phyloP scores from a whole-genome alignment of 1,139 yeast genomes.

The Diutina ranongensis region DNA sequence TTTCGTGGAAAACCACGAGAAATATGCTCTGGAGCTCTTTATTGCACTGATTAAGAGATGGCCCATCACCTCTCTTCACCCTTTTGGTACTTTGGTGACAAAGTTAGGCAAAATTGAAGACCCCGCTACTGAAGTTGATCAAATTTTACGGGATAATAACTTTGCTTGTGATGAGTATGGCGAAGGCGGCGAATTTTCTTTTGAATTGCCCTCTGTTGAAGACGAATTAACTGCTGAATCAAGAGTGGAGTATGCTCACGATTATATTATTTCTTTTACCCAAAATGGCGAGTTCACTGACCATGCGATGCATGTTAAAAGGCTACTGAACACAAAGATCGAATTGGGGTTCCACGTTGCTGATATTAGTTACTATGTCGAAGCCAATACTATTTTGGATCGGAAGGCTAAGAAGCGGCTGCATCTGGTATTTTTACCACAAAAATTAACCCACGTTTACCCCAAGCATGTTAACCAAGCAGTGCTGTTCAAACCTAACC shows the following conservation, averaged over 20 bases:
- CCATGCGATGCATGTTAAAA: constrained; percentile 69
- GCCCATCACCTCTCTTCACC: constrained; percentile 98
- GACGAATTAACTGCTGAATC: constrained; percentile 21
- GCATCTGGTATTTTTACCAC: constrained; percentile 84
- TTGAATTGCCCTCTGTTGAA: constrained; percentile 12
- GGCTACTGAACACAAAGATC: constrained; percentile 44
- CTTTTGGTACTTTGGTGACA: constrained; percentile 87
- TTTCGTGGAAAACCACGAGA: constrained; percentile 85
- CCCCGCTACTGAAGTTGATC: constrained; percentile 70
- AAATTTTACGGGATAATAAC: constrained; percentile 86
- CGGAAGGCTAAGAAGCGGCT: constrained; percentile 88
- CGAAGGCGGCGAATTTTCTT: constrained; percentile 19
- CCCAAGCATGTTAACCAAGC: constrained; percentile 53
- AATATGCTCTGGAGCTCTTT: constrained; percentile 69
- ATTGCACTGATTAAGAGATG: constrained; percentile 95
- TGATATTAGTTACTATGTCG: constrained; percentile 64
- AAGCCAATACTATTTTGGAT: constrained; percentile 67
- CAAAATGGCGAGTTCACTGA: constrained; percentile 55
- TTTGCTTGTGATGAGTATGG: constrained; percentile 81
- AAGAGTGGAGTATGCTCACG: constrained; percentile 51
- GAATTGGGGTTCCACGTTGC: constrained; percentile 74
- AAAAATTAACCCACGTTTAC: constrained; percentile 54
- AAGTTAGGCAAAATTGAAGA: constrained; percentile 78
- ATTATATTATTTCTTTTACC: constrained; percentile 55
- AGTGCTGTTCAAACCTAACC: constrained; percentile 53